Percentiles rank a stretch among this genome's conserved stretches.
Conservation (phyloP, 306 rosid species). For the Prunus kanzakura region DNA sequence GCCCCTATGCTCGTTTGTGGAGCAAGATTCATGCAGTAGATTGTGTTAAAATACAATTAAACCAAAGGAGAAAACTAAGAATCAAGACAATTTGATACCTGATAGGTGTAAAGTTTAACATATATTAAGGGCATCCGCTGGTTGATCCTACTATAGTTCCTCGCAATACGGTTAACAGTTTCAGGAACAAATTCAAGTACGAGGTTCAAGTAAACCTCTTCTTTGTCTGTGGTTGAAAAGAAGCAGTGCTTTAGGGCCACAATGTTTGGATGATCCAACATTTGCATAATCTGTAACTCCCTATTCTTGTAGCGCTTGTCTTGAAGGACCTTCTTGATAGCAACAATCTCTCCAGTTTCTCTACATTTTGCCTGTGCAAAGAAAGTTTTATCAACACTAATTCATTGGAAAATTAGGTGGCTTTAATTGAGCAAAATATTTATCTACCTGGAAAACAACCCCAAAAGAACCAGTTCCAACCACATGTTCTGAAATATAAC, state of each 20-base stretch:
- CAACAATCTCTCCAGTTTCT: slow-evolving; percentile 98
- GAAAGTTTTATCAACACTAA: slow-evolving; percentile 3
- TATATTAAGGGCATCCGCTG: slow-evolving; percentile 95
- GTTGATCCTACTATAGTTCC: slow-evolving; percentile 82
- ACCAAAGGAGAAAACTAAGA: background rate
- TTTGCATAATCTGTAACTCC: slow-evolving; percentile 97
- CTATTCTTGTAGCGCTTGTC: slow-evolving; percentile 98
- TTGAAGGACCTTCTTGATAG: slow-evolving; percentile 98
- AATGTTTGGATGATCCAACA: slow-evolving; percentile 97
- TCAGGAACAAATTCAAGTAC: slow-evolving; percentile 97
- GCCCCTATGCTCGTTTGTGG: background rate
- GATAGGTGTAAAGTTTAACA: slow-evolving; percentile 93
- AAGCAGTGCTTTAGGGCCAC: slow-evolving; percentile 89
- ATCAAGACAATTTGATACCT: slow-evolving; percentile 44
- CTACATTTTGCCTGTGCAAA: slow-evolving; percentile 85
- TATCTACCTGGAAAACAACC: slow-evolving; percentile 83
- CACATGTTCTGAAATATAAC: slow-evolving; percentile 86
- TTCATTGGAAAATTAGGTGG: slow-evolving; percentile 11
- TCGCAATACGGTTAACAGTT: slow-evolving; percentile 82
- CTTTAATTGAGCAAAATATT: slow-evolving; percentile 9
- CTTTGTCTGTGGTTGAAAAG: slow-evolving; percentile 91
- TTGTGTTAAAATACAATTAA: background rate
- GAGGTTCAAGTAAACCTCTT: slow-evolving; percentile 89
- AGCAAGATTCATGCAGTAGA: background rate
- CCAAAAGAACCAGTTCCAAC: slow-evolving; percentile 99